Conservation (phyloP, 1,284 basidiomycete genomes). For the Megacollybia platyphylla region DNA sequence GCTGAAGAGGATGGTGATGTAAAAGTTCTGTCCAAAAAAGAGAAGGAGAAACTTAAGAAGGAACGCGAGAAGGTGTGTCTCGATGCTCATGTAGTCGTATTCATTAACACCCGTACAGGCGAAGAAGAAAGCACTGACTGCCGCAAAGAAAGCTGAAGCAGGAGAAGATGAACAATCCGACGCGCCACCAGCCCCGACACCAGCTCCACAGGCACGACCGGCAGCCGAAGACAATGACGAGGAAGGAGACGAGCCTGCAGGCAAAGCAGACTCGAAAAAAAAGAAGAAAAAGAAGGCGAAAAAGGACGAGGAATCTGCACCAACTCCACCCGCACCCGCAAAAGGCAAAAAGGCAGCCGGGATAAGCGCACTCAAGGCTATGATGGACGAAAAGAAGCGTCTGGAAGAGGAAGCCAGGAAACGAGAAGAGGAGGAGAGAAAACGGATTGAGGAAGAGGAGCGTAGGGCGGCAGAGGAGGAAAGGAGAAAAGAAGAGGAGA, state of each 20-base stretch:
- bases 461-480: conserved; percentile 68
- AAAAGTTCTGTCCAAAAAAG: conserved; percentile 76
- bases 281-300: conserved; percentile 91
- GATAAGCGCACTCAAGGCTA: conserved; percentile 62
- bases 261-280: conserved; percentile 51
- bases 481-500: conserved; percentile 67
- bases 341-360: conserved; percentile 64
- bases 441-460: conserved; percentile 79
- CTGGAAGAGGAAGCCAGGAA: conserved; percentile 69
- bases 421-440: conserved; percentile 63
- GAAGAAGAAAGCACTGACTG: conserved; percentile 90
- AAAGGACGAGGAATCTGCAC: conserved; percentile 54
- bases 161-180: conserved; percentile 12
- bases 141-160: conserved; percentile 62
- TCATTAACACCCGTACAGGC: conserved; percentile 36
- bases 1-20: conserved; percentile 23
- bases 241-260: conserved; percentile 41
- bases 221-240: conserved; percentile 24
- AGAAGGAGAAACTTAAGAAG: conserved; percentile 91
- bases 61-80: conserved; percentile 74
- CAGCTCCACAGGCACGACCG: conserved; percentile 14
- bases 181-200: conserved; percentile 10
- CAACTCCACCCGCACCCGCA: conserved; percentile 29
- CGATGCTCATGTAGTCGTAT: background rate
- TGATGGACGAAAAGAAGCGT: conserved; percentile 85